Base-by-base conservation (phyloP, 1,284 basidiomycete species). In the Puccinia coronata region DNA sequence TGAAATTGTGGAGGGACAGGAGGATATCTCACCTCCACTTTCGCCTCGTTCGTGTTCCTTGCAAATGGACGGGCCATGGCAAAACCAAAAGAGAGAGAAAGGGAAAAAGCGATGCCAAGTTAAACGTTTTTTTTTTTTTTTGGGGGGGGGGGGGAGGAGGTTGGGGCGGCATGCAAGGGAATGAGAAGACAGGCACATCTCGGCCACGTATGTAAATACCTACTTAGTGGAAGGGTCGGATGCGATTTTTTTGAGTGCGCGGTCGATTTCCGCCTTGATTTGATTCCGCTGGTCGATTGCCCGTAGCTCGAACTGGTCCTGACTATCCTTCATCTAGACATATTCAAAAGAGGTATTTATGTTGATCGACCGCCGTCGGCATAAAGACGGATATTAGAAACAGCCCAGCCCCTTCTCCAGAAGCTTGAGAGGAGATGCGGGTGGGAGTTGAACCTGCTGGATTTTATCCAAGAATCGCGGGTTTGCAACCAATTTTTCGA, bases 231-330 rank as follows among this genome's bases (percentile, higher is more conserved):
- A 34, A 18, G 57, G 28, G 28, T 59, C 57, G 8, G 57, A 59
- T 59, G 28, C 34, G 1, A 59, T 9, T 59, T 59, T 59, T 18
- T 59, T 59, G 57, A 59, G 28, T 34, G 4, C 28, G 1, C 57
- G 57, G 4, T 59, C 57, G 28, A 28, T 25, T 59, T 59, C 57
- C 4, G 57, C 28, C 28, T 59, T 1, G 28, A 59, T 59, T 18
- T 59, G 57, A 34, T 59, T 59, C 2, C 57, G 57, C 18, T 59
- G 57, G 34, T 59, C 57, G 57, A 59, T 59, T 59, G 57, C 28
- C 16, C 57, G 4, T 14, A 59, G 18, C 16, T 59, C 57, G 57
- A 59, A 59, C 16, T 59, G 57, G 18, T 59, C 57, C 28, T 59
- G 57, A 14, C 18, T 25, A 11, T 59, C 57, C 18, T 59, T 59